These are phyloP conservation scores for Lachnellula arida DNA, from an alignment of 2,329 filamentous ascomycete genomes.

Conservation along the genomic window DNA sequence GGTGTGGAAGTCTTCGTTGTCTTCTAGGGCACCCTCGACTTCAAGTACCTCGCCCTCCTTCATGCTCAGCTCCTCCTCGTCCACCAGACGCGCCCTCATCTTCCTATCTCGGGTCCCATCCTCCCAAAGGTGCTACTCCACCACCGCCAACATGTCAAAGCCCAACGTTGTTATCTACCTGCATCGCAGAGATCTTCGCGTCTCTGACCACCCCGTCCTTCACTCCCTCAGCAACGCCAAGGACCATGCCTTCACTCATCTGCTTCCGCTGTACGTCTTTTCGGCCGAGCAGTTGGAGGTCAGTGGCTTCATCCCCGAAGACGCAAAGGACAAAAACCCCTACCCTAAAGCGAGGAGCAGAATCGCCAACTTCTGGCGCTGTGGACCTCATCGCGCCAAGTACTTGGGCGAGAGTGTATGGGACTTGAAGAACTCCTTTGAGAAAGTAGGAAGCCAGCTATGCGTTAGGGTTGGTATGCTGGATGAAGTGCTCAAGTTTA, in stretches of 20 bases:
- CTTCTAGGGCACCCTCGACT: neutral
- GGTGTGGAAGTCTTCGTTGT: neutral
- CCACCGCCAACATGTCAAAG: slow-evolving; percentile 30
- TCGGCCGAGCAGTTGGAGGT: slow-evolving; percentile 68
- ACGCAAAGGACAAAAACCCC: slow-evolving; percentile 45
- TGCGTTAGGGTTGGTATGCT: slow-evolving; percentile 58
- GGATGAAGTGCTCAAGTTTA: slow-evolving; percentile 52
- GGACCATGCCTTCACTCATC: slow-evolving; percentile 57
- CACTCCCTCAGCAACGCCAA: slow-evolving; percentile 47
- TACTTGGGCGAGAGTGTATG: slow-evolving; percentile 70
- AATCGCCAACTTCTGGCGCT: slow-evolving; percentile 67
- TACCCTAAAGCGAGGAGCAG: slow-evolving; percentile 64
- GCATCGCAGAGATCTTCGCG: slow-evolving; percentile 66
- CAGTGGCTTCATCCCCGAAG: slow-evolving; percentile 62
- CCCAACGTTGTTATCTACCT: slow-evolving; percentile 63
- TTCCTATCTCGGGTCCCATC: neutral
- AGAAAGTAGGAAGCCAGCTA: slow-evolving; percentile 55
- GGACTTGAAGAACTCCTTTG: slow-evolving; percentile 62
- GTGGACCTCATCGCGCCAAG: slow-evolving; percentile 65
- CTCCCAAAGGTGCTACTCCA: neutral
- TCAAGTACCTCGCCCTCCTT: neutral
- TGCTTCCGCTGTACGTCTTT: slow-evolving; percentile 68
- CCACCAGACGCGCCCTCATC: neutral
- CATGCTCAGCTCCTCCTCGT: neutral
- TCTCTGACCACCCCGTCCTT: slow-evolving; percentile 70